These are phyloP conservation scores for Cladophialophora chaetospira DNA, from an alignment of 2,329 filamentous ascomycete species.

Conservation along the genomic window DNA sequence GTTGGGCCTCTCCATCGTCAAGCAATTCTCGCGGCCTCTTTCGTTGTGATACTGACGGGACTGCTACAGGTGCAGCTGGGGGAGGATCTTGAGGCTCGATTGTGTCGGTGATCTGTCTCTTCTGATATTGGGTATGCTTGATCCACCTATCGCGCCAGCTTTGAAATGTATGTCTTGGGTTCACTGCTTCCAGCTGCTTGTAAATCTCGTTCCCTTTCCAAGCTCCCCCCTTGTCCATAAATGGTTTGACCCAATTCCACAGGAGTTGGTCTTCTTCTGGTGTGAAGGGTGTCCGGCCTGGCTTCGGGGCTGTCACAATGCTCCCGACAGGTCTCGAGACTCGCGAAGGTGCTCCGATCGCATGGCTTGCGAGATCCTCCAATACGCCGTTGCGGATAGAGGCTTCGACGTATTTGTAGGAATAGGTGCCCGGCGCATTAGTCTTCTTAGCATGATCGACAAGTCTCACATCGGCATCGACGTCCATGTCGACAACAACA, in stretches of 20 bases:
- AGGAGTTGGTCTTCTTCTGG: constrained; percentile 49
- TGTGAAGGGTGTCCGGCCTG: constrained; percentile 41
- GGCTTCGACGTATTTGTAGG: constrained; percentile 60
- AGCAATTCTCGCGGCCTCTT: constrained; percentile 8
- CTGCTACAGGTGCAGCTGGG: not conserved
- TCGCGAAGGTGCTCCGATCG: constrained; percentile 47
- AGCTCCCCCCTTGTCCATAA: constrained; percentile 37
- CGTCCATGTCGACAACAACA: constrained; percentile 54
- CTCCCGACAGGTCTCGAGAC: constrained; percentile 48
- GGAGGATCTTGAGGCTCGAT: not conserved
- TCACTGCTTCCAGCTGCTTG: constrained; percentile 42
- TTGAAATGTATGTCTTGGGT: constrained; percentile 51
- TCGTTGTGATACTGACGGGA: not conserved
- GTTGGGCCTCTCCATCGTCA: constrained; percentile 10
- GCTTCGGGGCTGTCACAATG: constrained; percentile 40
- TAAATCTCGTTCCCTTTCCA: constrained; percentile 49
- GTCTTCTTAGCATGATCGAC: constrained; percentile 59
- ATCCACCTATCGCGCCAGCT: constrained; percentile 53
- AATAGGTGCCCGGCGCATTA: constrained; percentile 53
- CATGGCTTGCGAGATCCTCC: constrained; percentile 51
- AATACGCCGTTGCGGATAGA: constrained; percentile 54
- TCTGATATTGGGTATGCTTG: constrained; percentile 38
- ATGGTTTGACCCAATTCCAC: constrained; percentile 47
- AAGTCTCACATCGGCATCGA: constrained; percentile 59
- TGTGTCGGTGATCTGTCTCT: constrained; percentile 16